Evolutionary conservation across 805 yeast genomes (phyloP).

Genomic region (Millerago galiae): DNA sequence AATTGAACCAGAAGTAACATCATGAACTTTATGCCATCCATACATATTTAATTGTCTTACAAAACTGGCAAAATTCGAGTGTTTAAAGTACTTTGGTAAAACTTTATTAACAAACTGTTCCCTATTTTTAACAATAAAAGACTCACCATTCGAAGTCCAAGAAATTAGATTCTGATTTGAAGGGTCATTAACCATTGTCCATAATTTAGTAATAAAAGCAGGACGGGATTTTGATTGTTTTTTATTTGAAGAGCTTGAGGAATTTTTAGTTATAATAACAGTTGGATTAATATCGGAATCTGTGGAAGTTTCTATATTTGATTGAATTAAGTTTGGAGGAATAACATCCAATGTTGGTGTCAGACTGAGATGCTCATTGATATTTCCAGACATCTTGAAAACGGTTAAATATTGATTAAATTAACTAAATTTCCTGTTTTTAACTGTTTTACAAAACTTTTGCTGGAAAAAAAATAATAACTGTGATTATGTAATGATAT

Average conservation of each 20-base stretch:
- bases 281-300: neutral
- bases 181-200: slow-evolving; percentile 92
- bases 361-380: neutral
- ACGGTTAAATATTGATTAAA: too few species aligned
- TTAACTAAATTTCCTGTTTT: too few species aligned
- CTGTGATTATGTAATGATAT: too few species aligned
- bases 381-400: neutral
- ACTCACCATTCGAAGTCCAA: slow-evolving; percentile 82
- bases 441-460: too few species aligned
- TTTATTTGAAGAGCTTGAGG: neutral
- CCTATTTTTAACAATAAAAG: slow-evolving; percentile 78
- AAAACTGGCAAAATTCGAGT: slow-evolving; percentile 90
- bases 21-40: slow-evolving; percentile 99
- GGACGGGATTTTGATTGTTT: slow-evolving; percentile 51
- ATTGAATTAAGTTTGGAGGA: neutral
- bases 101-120: slow-evolving; percentile 77
- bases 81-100: slow-evolving; percentile 90
- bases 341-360: slow-evolving; percentile 1
- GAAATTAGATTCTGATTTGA: slow-evolving; percentile 61
- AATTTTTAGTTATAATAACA: neutral
- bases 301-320: neutral
- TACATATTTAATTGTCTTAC: slow-evolving; percentile 97
- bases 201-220: slow-evolving; percentile 86
- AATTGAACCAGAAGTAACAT: slow-evolving; percentile 70
- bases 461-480: too few species aligned